phyloP scores from a whole-genome alignment of 1,284 basidiomycete species.

The Pyrrhoderma lamaoense region DNA sequence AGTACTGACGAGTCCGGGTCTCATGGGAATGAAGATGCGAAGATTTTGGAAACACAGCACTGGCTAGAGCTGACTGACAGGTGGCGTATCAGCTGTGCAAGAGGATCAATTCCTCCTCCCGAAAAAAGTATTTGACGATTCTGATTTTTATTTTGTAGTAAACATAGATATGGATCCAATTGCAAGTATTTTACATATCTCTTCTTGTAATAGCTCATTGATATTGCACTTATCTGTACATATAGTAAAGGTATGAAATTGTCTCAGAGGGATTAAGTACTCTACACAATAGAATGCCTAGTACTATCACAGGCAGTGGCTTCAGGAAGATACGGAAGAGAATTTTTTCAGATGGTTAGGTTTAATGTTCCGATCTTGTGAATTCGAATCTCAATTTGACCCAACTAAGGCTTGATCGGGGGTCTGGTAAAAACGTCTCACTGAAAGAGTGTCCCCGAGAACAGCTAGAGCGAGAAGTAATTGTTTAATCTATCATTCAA shows the following conservation, averaged over 20 bases:
- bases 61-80: conserved; percentile 63
- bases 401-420: conserved; percentile 58
- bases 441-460: conserved; percentile 61
- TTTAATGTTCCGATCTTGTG: background rate
- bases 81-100: conserved; percentile 24
- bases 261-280: background rate
- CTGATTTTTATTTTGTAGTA: conserved; percentile 29
- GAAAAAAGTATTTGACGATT: too few species aligned
- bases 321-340: conserved; percentile 52
- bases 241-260: conserved; percentile 30
- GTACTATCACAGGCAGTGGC: conserved; percentile 61
- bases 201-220: too few species aligned
- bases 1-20: conserved; percentile 25
- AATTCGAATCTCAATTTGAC: conserved; percentile 6
- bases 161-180: conserved; percentile 65
- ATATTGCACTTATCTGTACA: too few species aligned
- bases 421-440: conserved; percentile 58
- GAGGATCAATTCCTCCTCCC: background rate
- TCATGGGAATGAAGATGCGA: conserved; percentile 32
- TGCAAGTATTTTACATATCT: conserved; percentile 27
- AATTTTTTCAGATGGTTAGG: conserved; percentile 67
- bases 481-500: conserved; percentile 11
- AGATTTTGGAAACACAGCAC: conserved; percentile 50
- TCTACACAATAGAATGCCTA: conserved; percentile 25
- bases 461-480: conserved; percentile 60